A percentile compares a stretch with the other conserved stretches of the same genome.
Evolutionary conservation across 2,329 filamentous ascomycete genomes (phyloP).

Genomic region (Nannizziopsis barbatae): DNA sequence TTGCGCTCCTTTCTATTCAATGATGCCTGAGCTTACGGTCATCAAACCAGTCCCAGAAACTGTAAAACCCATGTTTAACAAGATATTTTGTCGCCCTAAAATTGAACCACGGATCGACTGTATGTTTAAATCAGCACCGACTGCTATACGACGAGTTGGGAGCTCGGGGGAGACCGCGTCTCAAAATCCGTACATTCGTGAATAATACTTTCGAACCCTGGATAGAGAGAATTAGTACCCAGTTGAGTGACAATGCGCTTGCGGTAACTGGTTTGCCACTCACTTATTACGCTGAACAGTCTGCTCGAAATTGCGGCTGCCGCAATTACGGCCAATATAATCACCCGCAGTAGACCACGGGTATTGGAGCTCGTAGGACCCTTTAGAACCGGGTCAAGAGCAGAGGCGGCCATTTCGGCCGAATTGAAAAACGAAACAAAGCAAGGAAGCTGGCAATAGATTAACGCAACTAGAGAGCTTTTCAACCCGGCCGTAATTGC

Average conservation of each 20-base stretch:
- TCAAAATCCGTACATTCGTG: slow-evolving; percentile 73
- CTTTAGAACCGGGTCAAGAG: slow-evolving; percentile 54
- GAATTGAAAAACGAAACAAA: slow-evolving; percentile 22
- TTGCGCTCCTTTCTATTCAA: too few species aligned
- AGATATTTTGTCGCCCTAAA: slow-evolving; percentile 98
- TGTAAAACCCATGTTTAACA: slow-evolving; percentile 92
- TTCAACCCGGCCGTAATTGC: slow-evolving; percentile 11
- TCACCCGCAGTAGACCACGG: slow-evolving; percentile 70
- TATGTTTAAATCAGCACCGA: slow-evolving; percentile 10
- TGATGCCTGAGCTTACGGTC: slow-evolving; percentile 53
- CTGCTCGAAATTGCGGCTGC: slow-evolving; percentile 84
- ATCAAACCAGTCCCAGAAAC: slow-evolving; percentile 99
- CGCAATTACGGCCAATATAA: slow-evolving; percentile 86
- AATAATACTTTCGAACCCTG: slow-evolving; percentile 97
- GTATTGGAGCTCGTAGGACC: slow-evolving; percentile 71
- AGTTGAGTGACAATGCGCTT: not conserved
- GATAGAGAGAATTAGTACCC: slow-evolving; percentile 9
- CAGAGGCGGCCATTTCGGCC: slow-evolving; percentile 21
- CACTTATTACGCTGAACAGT: slow-evolving; percentile 96
- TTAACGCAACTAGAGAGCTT: slow-evolving; percentile 23
- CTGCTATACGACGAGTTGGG: not conserved
- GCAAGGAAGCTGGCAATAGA: slow-evolving; percentile 21
- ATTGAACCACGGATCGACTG: slow-evolving; percentile 99
- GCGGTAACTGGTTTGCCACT: slow-evolving; percentile 26
- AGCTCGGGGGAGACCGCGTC: slow-evolving; percentile 6